Percentiles rank a stretch among this genome's conserved stretches.
Evolutionary conservation across 2,329 filamentous ascomycete species (phyloP).

Genomic region (Sclerotiophoma versabilis): DNA sequence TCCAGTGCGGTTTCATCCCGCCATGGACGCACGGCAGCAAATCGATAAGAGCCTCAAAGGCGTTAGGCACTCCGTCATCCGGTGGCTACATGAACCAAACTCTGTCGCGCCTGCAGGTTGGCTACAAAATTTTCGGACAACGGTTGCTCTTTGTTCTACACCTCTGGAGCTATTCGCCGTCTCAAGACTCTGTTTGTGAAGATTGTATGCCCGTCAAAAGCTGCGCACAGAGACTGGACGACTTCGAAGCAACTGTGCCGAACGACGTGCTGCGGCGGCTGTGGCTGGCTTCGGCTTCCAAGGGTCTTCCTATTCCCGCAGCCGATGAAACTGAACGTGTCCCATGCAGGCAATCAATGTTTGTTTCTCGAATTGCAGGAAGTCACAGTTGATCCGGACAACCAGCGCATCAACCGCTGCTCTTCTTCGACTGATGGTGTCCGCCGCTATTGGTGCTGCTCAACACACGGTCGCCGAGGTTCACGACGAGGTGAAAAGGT

Average conservation of each 20-base stretch:
- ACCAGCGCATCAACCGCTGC: neutral
- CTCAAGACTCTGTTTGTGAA: neutral
- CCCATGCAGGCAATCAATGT: neutral
- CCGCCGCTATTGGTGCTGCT: slow-evolving; percentile 10
- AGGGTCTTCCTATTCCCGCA: slow-evolving; percentile 14
- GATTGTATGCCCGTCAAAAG: neutral
- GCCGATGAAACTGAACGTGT: slow-evolving; percentile 16
- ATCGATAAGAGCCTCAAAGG: slow-evolving; percentile 32
- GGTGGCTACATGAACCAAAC: slow-evolving; percentile 8
- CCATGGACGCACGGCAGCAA: slow-evolving; percentile 21
- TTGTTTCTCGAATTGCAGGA: slow-evolving; percentile 7
- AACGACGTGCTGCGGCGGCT: slow-evolving; percentile 17
- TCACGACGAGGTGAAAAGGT: neutral
- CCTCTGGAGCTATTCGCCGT: neutral
- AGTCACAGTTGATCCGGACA: neutral
- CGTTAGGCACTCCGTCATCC: slow-evolving; percentile 18
- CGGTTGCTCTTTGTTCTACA: slow-evolving; percentile 2
- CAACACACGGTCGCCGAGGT: slow-evolving; percentile 8
- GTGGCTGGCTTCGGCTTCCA: slow-evolving; percentile 14
- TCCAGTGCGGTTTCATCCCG: slow-evolving; percentile 21
- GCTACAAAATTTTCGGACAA: neutral
- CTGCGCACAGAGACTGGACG: slow-evolving; percentile 2
- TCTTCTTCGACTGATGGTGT: neutral
- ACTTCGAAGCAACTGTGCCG: slow-evolving; percentile 14
- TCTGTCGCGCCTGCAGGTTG: slow-evolving; percentile 14